Conservation (phyloP, 2,329 filamentous ascomycete genomes). For the Rhinocladiella mackenziei region DNA sequence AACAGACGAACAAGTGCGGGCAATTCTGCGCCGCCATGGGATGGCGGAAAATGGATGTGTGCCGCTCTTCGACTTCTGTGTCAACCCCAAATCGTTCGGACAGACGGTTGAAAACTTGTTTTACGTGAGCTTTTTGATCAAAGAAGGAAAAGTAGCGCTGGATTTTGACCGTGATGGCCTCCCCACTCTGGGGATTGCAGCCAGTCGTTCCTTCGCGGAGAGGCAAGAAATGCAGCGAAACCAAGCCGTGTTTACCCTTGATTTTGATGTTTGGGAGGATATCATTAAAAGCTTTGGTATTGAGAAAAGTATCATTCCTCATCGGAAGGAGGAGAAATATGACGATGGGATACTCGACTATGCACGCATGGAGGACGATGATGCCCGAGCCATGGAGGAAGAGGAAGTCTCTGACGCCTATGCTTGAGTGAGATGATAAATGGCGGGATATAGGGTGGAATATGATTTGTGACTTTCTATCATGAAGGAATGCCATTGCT, state of each 20-base stretch:
- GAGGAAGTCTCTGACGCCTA: conserved; percentile 22
- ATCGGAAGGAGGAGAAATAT: conserved; percentile 61
- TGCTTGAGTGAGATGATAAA: too few species aligned
- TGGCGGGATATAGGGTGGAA: too few species aligned
- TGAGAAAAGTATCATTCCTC: conserved; percentile 75
- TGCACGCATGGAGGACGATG: conserved; percentile 10
- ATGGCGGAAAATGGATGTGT: conserved; percentile 68
- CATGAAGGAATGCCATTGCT: too few species aligned
- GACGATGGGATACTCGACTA: conserved; percentile 40
- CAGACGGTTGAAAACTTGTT: conserved; percentile 97
- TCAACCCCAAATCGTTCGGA: conserved; percentile 86
- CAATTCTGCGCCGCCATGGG: conserved; percentile 61
- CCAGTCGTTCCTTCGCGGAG: conserved; percentile 47
- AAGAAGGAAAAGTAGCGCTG: conserved; percentile 76
- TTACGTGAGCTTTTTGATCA: conserved; percentile 89
- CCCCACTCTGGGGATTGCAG: conserved; percentile 61
- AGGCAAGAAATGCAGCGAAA: conserved; percentile 53
- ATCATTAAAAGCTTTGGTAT: conserved; percentile 74
- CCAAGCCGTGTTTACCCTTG: conserved; percentile 83
- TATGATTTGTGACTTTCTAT: too few species aligned
- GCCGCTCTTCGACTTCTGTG: conserved; percentile 76
- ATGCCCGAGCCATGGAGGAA: conserved; percentile 4
- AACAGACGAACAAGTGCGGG: conserved; percentile 39
- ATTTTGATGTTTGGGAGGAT: conserved; percentile 77
- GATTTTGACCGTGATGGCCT: conserved; percentile 67